Evolutionary conservation across 1,139 yeast genomes (phyloP), one percentile per base, ranked within the genome.

Genomic region (Protomyces pachydermus): DNA sequence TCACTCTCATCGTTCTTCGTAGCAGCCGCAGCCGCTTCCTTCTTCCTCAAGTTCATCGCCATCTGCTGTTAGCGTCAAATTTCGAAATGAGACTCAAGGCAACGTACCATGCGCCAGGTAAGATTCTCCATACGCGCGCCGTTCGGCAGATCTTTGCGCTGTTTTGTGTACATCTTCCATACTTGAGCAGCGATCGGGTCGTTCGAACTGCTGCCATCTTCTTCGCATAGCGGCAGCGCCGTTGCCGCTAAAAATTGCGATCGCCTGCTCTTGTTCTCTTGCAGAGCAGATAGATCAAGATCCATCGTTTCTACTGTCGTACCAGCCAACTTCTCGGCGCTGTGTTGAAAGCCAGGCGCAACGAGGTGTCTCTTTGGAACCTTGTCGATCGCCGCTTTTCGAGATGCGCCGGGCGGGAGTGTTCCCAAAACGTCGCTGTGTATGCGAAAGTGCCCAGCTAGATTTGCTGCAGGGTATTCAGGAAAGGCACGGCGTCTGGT

Each of bases 161-260:
- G 95, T 70, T 82, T 82, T 62, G 87, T 80, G 74, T 89, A 89
- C 85, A 89, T 82, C 71, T 84, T 85, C 96, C 96, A 89, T 34
- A 89, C 58, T 55, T 66, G 61, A n/a, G 68, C 56, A 20, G 69
- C 70, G 32, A 62, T 51, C 32, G 68, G 67, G 46, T 65, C 68
- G 20, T 52, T 54, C 23, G 54, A 18, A n/a, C 18, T 20, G 18
- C 12, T 10, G 14, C 12, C 25, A 12, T n/a, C 20, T 12, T 42
- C 48, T 42, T 42, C 48, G 48, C 48, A 42, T 8, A 42, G 48
- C 20, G 48, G 48, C 6, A 42, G 48, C 25, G 48, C 48, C 23
- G 48, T 16, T 16, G 48, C 48, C 12, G 48, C 48, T 16, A 42
- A 20, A 42, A 42, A 42, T 42, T 42, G 48, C 25, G 48, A 42